phyloP scores from a whole-genome alignment of 495 filamentous ascomycete genomes.

The Clohesyomyces aquaticus region DNA sequence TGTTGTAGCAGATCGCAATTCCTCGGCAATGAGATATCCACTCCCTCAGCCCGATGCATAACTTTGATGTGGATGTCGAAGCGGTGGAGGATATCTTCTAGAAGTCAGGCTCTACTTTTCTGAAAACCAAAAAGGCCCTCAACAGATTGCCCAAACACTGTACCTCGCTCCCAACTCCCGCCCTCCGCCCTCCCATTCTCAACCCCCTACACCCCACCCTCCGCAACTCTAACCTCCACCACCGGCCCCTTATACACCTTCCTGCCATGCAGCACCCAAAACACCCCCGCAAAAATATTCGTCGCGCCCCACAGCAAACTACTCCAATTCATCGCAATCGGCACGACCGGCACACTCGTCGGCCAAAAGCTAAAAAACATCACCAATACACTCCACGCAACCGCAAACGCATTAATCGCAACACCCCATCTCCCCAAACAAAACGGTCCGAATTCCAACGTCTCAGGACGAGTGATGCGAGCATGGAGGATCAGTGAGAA shows the following conservation, averaged over 20 bases:
- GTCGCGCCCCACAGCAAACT: slow-evolving; percentile 10
- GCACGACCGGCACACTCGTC: slow-evolving; percentile 1
- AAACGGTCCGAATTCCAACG: background rate
- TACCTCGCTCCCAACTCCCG: background rate
- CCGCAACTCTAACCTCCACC: background rate
- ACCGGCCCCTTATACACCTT: slow-evolving; percentile 10
- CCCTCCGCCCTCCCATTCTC: background rate
- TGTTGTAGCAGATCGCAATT: too few relatives aligned
- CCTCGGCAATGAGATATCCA: too few relatives aligned
- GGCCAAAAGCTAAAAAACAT: slow-evolving; percentile 17
- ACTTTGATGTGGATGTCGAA: too few relatives aligned
- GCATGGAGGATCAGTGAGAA: slow-evolving; percentile 43
- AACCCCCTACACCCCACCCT: background rate
- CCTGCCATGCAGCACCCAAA: slow-evolving; percentile 16
- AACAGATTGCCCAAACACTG: too few relatives aligned
- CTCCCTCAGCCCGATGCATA: too few relatives aligned
- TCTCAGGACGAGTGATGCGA: background rate
- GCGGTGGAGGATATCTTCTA: too few relatives aligned
- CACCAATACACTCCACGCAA: slow-evolving; percentile 6
- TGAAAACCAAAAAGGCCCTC: too few relatives aligned
- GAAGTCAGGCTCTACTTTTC: too few relatives aligned
- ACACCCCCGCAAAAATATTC: slow-evolving; percentile 6
- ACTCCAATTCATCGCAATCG: slow-evolving; percentile 8
- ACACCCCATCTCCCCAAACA: background rate
- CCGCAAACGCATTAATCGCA: background rate